Base-by-base conservation (phyloP, 495 filamentous ascomycete genomes). In the Apiosordaria backusii region DNA sequence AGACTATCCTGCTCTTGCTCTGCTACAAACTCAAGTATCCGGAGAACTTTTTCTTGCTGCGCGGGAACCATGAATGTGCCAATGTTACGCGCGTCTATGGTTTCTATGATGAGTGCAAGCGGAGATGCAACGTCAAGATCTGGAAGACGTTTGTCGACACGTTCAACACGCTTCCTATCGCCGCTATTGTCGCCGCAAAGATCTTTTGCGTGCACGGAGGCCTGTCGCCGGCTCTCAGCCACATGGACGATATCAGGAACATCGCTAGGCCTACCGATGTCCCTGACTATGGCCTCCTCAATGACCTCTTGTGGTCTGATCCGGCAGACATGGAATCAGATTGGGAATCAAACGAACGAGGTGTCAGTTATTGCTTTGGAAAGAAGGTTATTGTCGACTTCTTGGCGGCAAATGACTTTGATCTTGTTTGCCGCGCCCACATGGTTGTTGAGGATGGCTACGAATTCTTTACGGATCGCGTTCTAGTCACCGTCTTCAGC, bases 401-500 rank as follows among this genome's bases (percentile, higher is more conserved):
- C 77, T 82, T 99, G 69, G 90, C 92, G 62, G 86, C 88, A 45
- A 94, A 98, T 75, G 95, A 99, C 73, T 99, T 99, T 75, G 95
- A 99, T 77, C 79, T 99, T 45, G 93, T 99, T 35, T 98, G 96
- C 76, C 86, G 95, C 60, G 95, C 95, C 60, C 95, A 99, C 81
- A 99, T 99, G 95, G 95, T 99, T 60, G 95, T 99, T 19, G 95
- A 99, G 75, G 95, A 99, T 79, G 95, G 95, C 16, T 99, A 99
- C 79, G 95, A 99, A 71, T 99, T 99, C 77, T 99, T 97, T 74
- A 95, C 91, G 60, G 95, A 99, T 71, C 87, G 95, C 53, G 90
- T 97, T 64, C 79, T 99, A 26, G 95, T 99, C 60, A 99, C 95
- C 0, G 95, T 99, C 10, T 99, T 99, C 73, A 97, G 93, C 62